Conservation (phyloP, 2,329 filamentous ascomycete genomes). For the Pezicula radicicola region DNA sequence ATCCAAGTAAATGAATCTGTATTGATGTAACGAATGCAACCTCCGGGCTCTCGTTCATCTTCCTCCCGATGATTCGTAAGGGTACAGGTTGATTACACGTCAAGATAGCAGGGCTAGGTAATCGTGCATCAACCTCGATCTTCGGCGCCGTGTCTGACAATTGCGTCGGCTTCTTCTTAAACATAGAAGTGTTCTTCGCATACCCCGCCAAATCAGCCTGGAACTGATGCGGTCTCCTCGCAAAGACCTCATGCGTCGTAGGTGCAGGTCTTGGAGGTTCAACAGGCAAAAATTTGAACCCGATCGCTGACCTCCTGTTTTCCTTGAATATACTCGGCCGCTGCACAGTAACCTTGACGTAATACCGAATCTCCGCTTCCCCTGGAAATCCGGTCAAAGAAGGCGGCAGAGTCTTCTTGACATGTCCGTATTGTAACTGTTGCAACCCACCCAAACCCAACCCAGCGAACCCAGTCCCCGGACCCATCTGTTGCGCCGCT, state of each 20-base stretch:
- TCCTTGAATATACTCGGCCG: constrained; percentile 87
- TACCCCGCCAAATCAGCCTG: constrained; percentile 33
- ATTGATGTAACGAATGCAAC: constrained; percentile 73
- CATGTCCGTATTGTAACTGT: constrained; percentile 64
- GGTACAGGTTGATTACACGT: constrained; percentile 88
- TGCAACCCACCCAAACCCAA: constrained; percentile 61
- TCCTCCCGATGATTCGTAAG: constrained; percentile 75
- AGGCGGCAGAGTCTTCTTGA: constrained; percentile 83
- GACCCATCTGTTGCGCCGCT: constrained; percentile 50
- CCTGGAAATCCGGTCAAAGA: constrained; percentile 84
- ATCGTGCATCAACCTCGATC: constrained; percentile 72
- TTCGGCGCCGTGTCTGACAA: constrained; percentile 54
- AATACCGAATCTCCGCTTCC: constrained; percentile 89
- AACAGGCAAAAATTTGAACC: constrained; percentile 88
- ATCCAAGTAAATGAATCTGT: constrained; percentile 77
- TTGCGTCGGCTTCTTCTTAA: constrained; percentile 21
- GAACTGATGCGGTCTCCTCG: constrained; percentile 66
- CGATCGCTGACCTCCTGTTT: constrained; percentile 68
- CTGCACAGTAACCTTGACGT: constrained; percentile 90
- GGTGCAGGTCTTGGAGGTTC: constrained; percentile 74
- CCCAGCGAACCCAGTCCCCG: constrained; percentile 52
- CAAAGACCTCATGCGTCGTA: constrained; percentile 77
- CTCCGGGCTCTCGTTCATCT: constrained; percentile 65
- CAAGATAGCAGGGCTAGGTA: constrained; percentile 84
- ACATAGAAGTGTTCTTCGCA: constrained; percentile 25